Conservation (phyloP, 2,329 filamentous ascomycete species). For the Shiraia sp. region DNA sequence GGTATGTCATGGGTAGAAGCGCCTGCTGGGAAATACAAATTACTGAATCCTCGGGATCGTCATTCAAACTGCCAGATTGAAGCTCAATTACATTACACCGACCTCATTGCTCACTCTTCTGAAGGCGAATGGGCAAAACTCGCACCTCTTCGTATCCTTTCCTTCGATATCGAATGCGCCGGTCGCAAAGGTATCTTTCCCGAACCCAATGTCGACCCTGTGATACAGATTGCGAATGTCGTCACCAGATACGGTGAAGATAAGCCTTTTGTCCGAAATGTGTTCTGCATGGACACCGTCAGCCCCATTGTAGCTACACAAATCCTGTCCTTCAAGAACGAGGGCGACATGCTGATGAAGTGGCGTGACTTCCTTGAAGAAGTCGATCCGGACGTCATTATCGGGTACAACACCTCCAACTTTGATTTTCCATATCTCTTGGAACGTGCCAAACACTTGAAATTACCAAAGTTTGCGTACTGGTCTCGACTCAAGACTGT, state of each 20-base stretch:
- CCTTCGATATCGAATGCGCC: constrained; percentile 98
- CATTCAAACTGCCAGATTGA: constrained; percentile 98
- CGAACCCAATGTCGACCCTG: constrained; percentile 85
- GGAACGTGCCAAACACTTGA: constrained; percentile 83
- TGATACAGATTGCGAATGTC: constrained; percentile 97
- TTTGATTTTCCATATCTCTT: constrained; percentile 98
- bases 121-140: constrained; percentile 98
- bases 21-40: constrained; percentile 70
- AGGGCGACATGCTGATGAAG: constrained; percentile 86
- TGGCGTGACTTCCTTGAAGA: constrained; percentile 91
- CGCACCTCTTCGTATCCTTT: constrained; percentile 88
- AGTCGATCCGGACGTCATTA: constrained; percentile 95
- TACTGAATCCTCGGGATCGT: constrained; percentile 67
- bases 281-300: constrained; percentile 91
- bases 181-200: constrained; percentile 97
- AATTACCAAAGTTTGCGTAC: constrained; percentile 77
- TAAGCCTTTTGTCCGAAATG: constrained; percentile 94
- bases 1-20: constrained; percentile 99
- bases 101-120: constrained; percentile 84
- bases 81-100: constrained; percentile 77
- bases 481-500: constrained; percentile 79
- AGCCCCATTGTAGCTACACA: constrained; percentile 95
- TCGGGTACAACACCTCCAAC: constrained; percentile 97
- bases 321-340: constrained; percentile 78
- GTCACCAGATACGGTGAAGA: constrained; percentile 93